phyloP scores from a whole-genome alignment of 345 rosid species.

The Punica granatum region DNA sequence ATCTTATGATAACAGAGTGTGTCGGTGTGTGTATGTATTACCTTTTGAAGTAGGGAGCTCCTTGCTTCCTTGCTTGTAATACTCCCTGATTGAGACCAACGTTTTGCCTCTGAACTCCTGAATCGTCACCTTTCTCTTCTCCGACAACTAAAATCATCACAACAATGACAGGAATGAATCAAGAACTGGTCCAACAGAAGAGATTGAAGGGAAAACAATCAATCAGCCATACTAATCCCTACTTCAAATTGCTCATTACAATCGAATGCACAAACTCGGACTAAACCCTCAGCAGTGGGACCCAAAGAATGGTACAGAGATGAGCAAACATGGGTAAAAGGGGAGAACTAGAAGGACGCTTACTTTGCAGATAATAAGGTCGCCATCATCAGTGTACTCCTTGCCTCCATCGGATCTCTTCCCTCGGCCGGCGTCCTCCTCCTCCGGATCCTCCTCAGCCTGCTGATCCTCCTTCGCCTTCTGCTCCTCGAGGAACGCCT shows the following conservation, averaged over 20 bases:
- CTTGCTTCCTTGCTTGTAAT: constrained; percentile 65
- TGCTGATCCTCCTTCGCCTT: constrained; percentile 22
- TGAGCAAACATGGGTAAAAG: neutral
- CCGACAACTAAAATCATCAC: constrained; percentile 38
- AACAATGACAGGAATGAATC: neutral
- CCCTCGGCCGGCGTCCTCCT: constrained; percentile 9
- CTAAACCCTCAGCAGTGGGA: neutral
- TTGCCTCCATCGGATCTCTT: constrained; percentile 15
- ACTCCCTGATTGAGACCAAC: constrained; percentile 85
- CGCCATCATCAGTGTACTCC: constrained; percentile 72
- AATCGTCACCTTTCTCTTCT: constrained; percentile 77
- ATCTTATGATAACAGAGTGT: no score
- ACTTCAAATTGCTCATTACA: neutral
- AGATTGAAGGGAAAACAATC: neutral
- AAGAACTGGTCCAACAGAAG: neutral
- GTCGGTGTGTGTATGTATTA: no score
- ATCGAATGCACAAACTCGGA: neutral
- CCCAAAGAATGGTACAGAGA: neutral
- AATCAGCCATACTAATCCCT: neutral
- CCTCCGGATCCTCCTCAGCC: constrained; percentile 15
- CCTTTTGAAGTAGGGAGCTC: constrained; percentile 91
- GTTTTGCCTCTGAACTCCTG: constrained; percentile 73
- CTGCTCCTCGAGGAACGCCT: constrained; percentile 55
- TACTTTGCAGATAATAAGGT: constrained; percentile 75
- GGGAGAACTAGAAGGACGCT: neutral